phyloP scores from a whole-genome alignment of 1,284 basidiomycete species.

The Irpex rosettiformis region DNA sequence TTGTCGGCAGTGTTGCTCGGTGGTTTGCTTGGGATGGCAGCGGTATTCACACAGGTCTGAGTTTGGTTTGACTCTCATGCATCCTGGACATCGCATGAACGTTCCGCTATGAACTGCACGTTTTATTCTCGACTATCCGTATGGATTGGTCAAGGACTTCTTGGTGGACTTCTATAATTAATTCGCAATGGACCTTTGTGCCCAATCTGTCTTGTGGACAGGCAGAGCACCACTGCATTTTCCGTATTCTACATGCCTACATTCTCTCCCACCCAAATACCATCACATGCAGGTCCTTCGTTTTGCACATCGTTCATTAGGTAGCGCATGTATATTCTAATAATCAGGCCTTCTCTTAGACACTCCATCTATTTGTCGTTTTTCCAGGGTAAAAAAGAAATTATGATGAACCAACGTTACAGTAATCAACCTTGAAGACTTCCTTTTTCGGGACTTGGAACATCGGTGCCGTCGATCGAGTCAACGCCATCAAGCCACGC shows the following conservation, averaged over 20 bases:
- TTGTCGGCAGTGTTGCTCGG: constrained; percentile 17
- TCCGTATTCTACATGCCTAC: no score
- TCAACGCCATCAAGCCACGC: not conserved
- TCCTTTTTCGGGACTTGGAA: not conserved
- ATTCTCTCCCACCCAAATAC: not conserved
- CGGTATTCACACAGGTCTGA: constrained; percentile 18
- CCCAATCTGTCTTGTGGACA: not conserved
- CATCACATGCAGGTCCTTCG: not conserved
- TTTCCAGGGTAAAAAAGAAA: no score
- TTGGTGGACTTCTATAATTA: not conserved
- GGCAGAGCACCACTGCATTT: not conserved
- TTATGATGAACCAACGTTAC: no score
- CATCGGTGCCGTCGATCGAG: not conserved
- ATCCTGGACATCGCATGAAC: not conserved
- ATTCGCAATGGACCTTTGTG: not conserved
- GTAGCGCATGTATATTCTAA: not conserved
- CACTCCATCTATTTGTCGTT: no score
- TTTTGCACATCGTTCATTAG: not conserved
- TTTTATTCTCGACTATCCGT: not conserved
- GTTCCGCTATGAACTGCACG: not conserved
- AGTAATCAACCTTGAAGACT: no score
- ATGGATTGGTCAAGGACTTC: not conserved
- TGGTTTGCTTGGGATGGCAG: constrained; percentile 19
- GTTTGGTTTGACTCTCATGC: not conserved
- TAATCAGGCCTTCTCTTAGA: no score